Conservation (phyloP, 495 filamentous ascomycete species). For the Cladorrhinum samala region DNA sequence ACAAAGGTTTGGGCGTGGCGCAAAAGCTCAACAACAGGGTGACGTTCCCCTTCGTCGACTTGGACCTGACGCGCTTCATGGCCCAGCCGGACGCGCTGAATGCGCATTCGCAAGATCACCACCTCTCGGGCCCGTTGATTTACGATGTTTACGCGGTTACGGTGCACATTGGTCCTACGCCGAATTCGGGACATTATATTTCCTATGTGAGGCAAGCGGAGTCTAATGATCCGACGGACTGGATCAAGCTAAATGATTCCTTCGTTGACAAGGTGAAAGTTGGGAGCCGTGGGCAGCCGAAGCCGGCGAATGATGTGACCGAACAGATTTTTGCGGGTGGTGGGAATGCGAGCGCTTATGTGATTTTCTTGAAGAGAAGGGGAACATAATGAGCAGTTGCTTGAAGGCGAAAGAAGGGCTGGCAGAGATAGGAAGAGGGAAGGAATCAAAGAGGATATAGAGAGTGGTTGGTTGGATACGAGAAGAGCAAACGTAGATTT, state of each 20-base stretch:
- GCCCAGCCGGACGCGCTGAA: slow-evolving; percentile 17
- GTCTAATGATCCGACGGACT: slow-evolving; percentile 21
- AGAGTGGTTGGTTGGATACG: no score
- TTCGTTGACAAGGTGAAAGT: slow-evolving; percentile 24
- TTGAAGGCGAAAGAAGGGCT: neutral
- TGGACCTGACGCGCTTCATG: slow-evolving; percentile 28
- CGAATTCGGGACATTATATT: slow-evolving; percentile 41
- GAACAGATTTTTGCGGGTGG: slow-evolving; percentile 18
- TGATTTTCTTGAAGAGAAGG: slow-evolving; percentile 25
- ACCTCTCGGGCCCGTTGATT: slow-evolving; percentile 19
- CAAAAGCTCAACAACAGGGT: no score
- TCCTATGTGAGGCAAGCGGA: slow-evolving; percentile 30
- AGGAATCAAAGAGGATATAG: no score
- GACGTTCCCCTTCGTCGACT: no score
- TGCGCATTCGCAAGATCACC: slow-evolving; percentile 12
- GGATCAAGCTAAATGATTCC: slow-evolving; percentile 32
- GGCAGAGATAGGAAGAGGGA: no score
- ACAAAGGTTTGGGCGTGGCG: no score
- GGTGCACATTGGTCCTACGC: slow-evolving; percentile 24
- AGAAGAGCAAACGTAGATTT: no score
- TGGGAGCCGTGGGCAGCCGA: neutral
- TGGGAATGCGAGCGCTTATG: slow-evolving; percentile 20
- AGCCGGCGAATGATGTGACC: slow-evolving; percentile 6
- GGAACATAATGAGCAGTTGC: slow-evolving; percentile 11
- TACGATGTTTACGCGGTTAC: slow-evolving; percentile 46